Evolutionary conservation across 805 yeast species (phyloP), one percentile per base, ranked within the genome.

Genomic region (Candida endomychidarum): DNA sequence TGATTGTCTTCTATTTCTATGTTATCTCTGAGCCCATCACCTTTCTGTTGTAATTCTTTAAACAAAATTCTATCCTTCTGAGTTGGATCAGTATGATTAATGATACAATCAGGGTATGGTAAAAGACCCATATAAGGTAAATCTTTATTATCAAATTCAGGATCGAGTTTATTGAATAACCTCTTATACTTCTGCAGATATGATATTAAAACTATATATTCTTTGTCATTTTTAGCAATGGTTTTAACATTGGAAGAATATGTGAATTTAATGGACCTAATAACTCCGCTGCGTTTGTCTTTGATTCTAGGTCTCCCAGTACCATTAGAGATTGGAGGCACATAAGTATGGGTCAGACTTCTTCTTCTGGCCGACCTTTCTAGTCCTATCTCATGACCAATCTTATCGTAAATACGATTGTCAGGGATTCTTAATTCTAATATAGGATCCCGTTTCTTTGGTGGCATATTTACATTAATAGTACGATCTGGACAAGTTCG

Each of bases 101-200:
- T 83, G 20, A 71, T 74, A 24, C 82, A 79, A 31, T 83, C 80
- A 15, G 75, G 72, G 48, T 75, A 76, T 14, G 71, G 59, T 14
- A 85, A 60, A 0, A 84, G 73, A 0, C 93, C 93, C 36, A 83
- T 64, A 48, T 75, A 85, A 0, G 95, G 93, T 20, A 80, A 52
- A 40, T 81, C 50, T 34, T 40, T 44, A 25, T 42, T 37, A 31
- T 44, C 51, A 29, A 25, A 36, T 21, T 47, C 42, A 6, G 50
- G 50, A 26, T 43, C 45, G 9, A 27, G 9, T 29, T 29, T 43
- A 21, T 34, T 30, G 15, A 36, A 36, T 14, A 30, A 2, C 8
- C 21, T 17, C 14, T 31, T 40, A 21, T 32, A 34, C 27, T 40
- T 40, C 3, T 10, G 8, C 9, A 19, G 7, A 21, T 32, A 38